Percentiles rank a stretch among this genome's conserved stretches.
Conservation (phyloP, 2,329 filamentous ascomycete species). For the Exophiala oligosperma region DNA sequence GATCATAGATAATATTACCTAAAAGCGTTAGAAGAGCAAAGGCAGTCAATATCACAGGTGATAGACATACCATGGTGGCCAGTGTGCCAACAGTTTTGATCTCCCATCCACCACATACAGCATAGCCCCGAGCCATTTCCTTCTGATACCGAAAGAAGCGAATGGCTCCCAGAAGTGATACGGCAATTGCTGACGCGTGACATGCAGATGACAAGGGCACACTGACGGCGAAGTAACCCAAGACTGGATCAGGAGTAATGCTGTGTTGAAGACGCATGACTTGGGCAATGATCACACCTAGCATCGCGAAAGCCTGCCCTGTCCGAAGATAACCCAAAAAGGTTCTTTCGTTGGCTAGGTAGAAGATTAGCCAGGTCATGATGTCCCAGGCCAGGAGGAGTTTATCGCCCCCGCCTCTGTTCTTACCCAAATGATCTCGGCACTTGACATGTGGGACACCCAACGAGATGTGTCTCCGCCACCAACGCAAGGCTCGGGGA, state of each 20-base stretch:
- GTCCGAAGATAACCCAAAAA: constrained; percentile 27
- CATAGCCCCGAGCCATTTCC: constrained; percentile 41
- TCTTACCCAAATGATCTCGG: constrained; percentile 27
- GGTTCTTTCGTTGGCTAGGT: constrained; percentile 27
- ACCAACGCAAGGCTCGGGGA: constrained; percentile 13
- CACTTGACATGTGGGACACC: constrained; percentile 24
- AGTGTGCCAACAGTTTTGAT: constrained; percentile 19
- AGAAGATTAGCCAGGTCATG: not conserved
- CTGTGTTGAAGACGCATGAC: constrained; percentile 23
- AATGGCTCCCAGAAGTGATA: constrained; percentile 50
- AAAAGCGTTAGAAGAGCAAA: constrained; percentile 6
- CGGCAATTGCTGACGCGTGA: constrained; percentile 47
- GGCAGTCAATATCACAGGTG: not conserved
- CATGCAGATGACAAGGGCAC: constrained; percentile 42
- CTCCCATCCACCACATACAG: constrained; percentile 26
- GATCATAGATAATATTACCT: constrained; percentile 22
- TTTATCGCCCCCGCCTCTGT: not conserved
- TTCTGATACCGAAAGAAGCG: constrained; percentile 59
- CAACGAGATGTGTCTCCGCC: constrained; percentile 23
- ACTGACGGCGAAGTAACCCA: constrained; percentile 27
- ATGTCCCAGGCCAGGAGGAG: no score
- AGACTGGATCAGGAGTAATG: constrained; percentile 14
- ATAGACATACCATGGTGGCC: constrained; percentile 19
- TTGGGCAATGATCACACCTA: constrained; percentile 25
- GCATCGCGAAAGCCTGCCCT: constrained; percentile 25